These are phyloP conservation scores for Chamaecrista fasciculata DNA, from an alignment of 306 rosid species.

Conservation along the genomic window DNA sequence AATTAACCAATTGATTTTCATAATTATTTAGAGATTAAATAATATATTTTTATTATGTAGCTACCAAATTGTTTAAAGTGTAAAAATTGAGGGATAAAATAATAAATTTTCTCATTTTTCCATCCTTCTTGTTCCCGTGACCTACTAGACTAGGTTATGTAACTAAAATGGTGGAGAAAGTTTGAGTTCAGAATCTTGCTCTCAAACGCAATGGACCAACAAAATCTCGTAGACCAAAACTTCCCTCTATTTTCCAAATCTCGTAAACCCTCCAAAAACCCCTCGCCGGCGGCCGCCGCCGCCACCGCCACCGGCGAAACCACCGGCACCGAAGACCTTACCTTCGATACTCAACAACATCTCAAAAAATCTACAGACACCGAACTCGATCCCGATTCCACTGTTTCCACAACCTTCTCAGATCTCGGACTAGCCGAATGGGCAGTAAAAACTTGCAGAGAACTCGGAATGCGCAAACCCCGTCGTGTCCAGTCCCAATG, in stretches of 20 bases:
- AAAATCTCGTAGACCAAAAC: constrained; percentile 20
- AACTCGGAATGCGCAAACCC: constrained; percentile 66
- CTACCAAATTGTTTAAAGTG: too few species aligned
- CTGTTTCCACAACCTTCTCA: constrained; percentile 33
- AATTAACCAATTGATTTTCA: too few species aligned
- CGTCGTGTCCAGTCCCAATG: constrained; percentile 67
- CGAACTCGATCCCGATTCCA: not conserved
- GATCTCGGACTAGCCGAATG: constrained; percentile 72
- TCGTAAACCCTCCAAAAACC: constrained; percentile 24
- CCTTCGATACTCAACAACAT: not conserved
- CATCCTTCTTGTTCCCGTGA: too few species aligned
- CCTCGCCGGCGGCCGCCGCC: not conserved
- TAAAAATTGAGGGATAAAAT: too few species aligned
- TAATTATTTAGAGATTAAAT: too few species aligned
- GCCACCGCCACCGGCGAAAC: not conserved
- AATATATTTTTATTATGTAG: too few species aligned
- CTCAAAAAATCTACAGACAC: constrained; percentile 27
- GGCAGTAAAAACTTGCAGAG: constrained; percentile 61
- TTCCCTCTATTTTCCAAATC: constrained; percentile 56
- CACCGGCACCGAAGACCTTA: constrained; percentile 1
- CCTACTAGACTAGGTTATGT: too few species aligned
- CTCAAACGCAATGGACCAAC: constrained; percentile 21
- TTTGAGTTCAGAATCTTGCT: not conserved
- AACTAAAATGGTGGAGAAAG: too few species aligned
- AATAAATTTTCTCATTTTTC: too few species aligned